Conservation (phyloP, 129 eudicot genomes). For the Escallonia rubra region DNA sequence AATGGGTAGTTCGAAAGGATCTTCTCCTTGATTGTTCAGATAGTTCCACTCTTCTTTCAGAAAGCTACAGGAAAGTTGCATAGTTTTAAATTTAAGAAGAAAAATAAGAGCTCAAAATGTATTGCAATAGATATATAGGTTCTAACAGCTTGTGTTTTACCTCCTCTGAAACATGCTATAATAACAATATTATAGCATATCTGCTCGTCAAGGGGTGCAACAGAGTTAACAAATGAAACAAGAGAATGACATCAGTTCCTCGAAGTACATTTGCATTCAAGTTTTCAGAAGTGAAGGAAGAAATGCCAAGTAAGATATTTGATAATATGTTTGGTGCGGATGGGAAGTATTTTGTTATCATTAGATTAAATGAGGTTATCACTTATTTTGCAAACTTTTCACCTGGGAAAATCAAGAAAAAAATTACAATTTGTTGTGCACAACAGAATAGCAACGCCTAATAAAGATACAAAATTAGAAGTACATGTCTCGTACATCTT, state of each 20-base stretch:
- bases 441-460: not conserved
- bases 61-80: slow-evolving; percentile 39
- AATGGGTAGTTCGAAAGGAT: slow-evolving; percentile 36
- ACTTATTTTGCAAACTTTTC: no score
- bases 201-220: not conserved
- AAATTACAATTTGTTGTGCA: not conserved
- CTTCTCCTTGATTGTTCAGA: slow-evolving; percentile 33
- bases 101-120: not conserved
- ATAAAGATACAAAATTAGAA: not conserved
- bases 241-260: not conserved
- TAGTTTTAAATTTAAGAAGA: not conserved
- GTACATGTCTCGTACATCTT: not conserved
- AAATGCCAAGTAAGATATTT: no score
- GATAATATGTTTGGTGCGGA: not conserved
- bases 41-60: slow-evolving; percentile 67
- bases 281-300: not conserved
- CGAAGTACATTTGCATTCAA: not conserved
- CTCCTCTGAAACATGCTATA: not conserved
- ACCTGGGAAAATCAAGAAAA: not conserved
- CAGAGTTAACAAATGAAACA: not conserved
- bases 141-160: not conserved
- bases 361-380: not conserved
- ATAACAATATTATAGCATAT: not conserved
- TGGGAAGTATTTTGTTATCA: not conserved
- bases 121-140: not conserved